Conservation (phyloP, 2,329 filamentous ascomycete genomes). For the Emmonsia crescens region DNA sequence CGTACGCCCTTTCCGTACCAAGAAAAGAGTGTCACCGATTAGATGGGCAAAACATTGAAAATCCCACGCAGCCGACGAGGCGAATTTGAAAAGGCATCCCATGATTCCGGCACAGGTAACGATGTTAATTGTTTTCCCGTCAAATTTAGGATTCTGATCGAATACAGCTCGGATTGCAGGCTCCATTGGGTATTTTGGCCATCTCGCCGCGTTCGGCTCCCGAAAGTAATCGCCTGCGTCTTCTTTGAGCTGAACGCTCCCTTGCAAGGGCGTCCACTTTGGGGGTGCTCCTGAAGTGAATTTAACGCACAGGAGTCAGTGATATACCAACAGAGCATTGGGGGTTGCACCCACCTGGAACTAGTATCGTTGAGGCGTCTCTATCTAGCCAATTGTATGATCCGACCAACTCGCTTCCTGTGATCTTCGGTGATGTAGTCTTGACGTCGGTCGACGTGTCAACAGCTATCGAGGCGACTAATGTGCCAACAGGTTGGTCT, state of each 20-base stretch:
- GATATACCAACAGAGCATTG: neutral
- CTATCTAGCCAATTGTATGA: constrained; percentile 44
- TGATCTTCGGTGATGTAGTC: constrained; percentile 22
- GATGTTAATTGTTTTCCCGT: constrained; percentile 38
- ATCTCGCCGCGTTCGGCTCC: constrained; percentile 31
- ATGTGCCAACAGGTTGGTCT: neutral
- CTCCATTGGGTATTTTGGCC: constrained; percentile 32
- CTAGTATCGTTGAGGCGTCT: constrained; percentile 30
- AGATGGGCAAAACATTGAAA: constrained; percentile 35
- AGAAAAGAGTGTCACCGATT: constrained; percentile 49
- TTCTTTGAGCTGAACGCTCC: constrained; percentile 25
- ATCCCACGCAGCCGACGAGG: neutral
- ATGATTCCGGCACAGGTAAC: constrained; percentile 52
- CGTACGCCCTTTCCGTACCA: constrained; percentile 51
- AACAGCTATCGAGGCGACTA: neutral
- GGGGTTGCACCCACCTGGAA: constrained; percentile 31
- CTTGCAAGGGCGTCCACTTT: constrained; percentile 37
- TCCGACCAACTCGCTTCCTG: constrained; percentile 33
- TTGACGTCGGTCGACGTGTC: neutral
- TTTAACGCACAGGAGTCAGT: neutral
- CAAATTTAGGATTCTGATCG: constrained; percentile 26
- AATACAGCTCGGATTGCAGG: constrained; percentile 37
- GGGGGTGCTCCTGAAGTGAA: constrained; percentile 38
- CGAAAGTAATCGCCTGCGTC: constrained; percentile 39
- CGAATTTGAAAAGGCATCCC: constrained; percentile 43